Evolutionary conservation across 1,284 basidiomycete species (phyloP), one percentile per base, ranked within the genome.

Genomic region (Naganishia sp.): DNA sequence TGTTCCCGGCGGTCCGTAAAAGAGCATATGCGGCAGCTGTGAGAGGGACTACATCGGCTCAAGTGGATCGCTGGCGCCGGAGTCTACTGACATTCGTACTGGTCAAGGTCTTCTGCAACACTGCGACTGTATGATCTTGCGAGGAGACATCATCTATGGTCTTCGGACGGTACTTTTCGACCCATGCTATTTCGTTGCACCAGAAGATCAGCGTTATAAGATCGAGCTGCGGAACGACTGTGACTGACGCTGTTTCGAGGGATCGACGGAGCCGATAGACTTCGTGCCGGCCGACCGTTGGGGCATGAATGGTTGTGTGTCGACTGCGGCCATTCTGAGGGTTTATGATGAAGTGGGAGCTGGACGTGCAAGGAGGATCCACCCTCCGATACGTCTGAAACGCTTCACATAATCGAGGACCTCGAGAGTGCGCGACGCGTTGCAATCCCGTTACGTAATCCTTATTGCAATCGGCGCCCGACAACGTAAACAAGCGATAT

Each of bases 1-100:
- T 7, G 96, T 99, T 36, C 96, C 96, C 10, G 96, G 96, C 21
- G 96, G 96, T 0, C 96, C 96, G 73, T 99, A 99, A 83, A 99
- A 99, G 59, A 99, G 84, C 95, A 99, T 99, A 77, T 99, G 96
- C 1, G 96, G 95, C 54, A 99, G 84, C 95, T 99, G 77, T 7
- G 44, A 42, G 36, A 39, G 36, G 36, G 7, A 13, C 36, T 23
- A 48, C 57, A 52, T 42, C 57, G 36, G 39, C 50, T 52, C 65
- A 52, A 54, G 60, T 57, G n/a, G 50, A 46, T 25, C 28, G 18
- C 45, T 7, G 10, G 11, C 33, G 16, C 45, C 5, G 13, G 52
- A 36, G 55, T 23, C 7, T 43, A 68, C 85, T 57, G 75, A 96
- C 94, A 81, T 99, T 99, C 46, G 92, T 90, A 21, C 92, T 94